Conservation (phyloP, 2,329 filamentous ascomycete species). For the Ascochyta lentis region DNA sequence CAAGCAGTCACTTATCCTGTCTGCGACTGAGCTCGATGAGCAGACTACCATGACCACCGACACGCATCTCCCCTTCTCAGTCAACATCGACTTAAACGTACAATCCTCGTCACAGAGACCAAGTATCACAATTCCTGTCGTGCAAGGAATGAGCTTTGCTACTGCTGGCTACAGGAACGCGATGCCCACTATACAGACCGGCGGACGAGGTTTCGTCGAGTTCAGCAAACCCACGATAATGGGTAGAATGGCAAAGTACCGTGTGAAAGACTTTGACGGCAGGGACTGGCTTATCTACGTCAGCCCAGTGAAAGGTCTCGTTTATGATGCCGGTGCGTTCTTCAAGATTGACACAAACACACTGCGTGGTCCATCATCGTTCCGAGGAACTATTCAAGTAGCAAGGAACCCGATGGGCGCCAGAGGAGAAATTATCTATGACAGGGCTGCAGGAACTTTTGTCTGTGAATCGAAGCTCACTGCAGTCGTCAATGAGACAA, state of each 20-base stretch:
- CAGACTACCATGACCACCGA: conserved; percentile 64
- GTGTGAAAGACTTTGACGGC: conserved; percentile 71
- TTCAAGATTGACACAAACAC: conserved; percentile 66
- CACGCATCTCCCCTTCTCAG: conserved; percentile 62
- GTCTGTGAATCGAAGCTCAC: conserved; percentile 68
- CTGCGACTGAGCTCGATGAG: conserved; percentile 73
- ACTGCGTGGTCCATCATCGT: conserved; percentile 70
- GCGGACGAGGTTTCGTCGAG: conserved; percentile 74
- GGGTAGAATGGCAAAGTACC: conserved; percentile 76
- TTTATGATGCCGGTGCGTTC: conserved; percentile 67
- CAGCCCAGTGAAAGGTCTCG: conserved; percentile 59
- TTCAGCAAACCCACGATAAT: conserved; percentile 66
- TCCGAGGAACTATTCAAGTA: conserved; percentile 81
- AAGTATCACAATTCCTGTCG: conserved; percentile 76
- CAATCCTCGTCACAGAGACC: conserved; percentile 61
- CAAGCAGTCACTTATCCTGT: conserved; percentile 81
- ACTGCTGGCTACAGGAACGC: conserved; percentile 77
- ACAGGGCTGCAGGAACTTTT: conserved; percentile 78
- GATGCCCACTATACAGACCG: conserved; percentile 73
- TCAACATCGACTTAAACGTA: conserved; percentile 70
- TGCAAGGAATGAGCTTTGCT: conserved; percentile 89
- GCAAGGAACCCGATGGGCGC: conserved; percentile 72
- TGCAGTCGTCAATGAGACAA: conserved; percentile 64
- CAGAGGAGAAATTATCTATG: conserved; percentile 72
- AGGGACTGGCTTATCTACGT: conserved; percentile 80